These are phyloP conservation scores for Vaccinium corymbosum DNA, from an alignment of 148 eudicot genomes.

Conservation along the genomic window DNA sequence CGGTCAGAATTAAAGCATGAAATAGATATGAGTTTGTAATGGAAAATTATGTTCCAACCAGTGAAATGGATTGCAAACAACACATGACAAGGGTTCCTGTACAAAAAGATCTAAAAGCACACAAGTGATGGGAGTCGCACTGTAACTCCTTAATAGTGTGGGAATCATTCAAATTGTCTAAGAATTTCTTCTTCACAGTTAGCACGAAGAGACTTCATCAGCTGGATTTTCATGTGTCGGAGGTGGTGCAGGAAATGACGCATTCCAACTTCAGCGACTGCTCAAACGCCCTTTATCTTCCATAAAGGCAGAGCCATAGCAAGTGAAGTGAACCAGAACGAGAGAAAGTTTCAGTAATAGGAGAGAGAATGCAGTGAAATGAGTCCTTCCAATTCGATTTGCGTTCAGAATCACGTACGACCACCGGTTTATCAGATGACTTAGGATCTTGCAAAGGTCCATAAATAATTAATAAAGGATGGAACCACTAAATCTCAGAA, in stretches of 20 bases:
- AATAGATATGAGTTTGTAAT: background rate
- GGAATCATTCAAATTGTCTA: background rate
- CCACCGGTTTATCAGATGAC: background rate
- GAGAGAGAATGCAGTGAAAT: background rate
- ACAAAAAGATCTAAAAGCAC: background rate
- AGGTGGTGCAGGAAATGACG: background rate
- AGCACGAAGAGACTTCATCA: background rate
- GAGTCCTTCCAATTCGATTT: background rate
- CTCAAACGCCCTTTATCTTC: background rate
- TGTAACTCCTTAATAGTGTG: background rate
- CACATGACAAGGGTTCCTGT: background rate
- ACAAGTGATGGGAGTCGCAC: background rate
- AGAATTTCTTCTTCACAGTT: background rate
- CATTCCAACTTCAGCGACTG: background rate
- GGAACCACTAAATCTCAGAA: background rate
- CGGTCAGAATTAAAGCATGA: constrained; percentile 8
- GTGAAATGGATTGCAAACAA: background rate
- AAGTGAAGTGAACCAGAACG: constrained; percentile 1
- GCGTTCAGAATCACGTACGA: background rate
- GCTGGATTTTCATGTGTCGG: background rate
- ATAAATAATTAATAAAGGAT: background rate
- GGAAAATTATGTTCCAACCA: background rate
- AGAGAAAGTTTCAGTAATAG: background rate
- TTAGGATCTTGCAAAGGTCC: background rate
- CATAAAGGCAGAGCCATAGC: background rate